Evolutionary conservation across 2,329 filamentous ascomycete genomes (phyloP).

Genomic region (Talaromyces sp.): DNA sequence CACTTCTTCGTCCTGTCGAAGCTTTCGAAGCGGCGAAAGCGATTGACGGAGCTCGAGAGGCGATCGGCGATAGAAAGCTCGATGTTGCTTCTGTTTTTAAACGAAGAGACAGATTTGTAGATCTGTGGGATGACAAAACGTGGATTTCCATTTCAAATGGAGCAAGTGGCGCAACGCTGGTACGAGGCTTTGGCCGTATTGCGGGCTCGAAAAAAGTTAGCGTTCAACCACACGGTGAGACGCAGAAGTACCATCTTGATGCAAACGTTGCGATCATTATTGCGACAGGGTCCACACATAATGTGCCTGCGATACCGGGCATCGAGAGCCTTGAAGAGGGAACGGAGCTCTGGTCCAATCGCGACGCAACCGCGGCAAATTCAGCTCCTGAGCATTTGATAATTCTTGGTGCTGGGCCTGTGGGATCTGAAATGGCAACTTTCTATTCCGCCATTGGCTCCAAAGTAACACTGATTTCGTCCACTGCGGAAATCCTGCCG

Average conservation of each 20-base stretch:
- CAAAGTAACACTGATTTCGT: not conserved
- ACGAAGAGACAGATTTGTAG: constrained; percentile 1
- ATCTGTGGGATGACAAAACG: not conserved
- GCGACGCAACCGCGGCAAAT: not conserved
- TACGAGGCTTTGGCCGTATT: not conserved
- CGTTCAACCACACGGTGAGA: constrained; percentile 1
- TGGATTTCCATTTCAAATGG: constrained; percentile 5
- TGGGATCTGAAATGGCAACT: not conserved
- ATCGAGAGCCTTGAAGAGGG: not conserved
- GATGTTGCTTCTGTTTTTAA: not conserved
- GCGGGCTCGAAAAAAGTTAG: not conserved
- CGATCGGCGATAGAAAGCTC: not conserved
- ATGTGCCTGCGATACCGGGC: not conserved
- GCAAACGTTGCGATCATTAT: not conserved
- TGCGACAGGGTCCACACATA: constrained; percentile 1
- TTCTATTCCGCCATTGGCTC: constrained; percentile 4
- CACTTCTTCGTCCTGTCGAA: not conserved
- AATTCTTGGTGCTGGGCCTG: not conserved
- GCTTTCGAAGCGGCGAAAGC: constrained; percentile 1
- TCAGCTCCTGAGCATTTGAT: not conserved
- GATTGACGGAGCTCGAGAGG: not conserved
- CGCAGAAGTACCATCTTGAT: not conserved
- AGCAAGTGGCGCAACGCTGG: not conserved
- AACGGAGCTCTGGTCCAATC: not conserved
- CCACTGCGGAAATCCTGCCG: not conserved